Evolutionary conservation across 768 basidiomycete species (phyloP).

Genomic region (Ramaria rubella): DNA sequence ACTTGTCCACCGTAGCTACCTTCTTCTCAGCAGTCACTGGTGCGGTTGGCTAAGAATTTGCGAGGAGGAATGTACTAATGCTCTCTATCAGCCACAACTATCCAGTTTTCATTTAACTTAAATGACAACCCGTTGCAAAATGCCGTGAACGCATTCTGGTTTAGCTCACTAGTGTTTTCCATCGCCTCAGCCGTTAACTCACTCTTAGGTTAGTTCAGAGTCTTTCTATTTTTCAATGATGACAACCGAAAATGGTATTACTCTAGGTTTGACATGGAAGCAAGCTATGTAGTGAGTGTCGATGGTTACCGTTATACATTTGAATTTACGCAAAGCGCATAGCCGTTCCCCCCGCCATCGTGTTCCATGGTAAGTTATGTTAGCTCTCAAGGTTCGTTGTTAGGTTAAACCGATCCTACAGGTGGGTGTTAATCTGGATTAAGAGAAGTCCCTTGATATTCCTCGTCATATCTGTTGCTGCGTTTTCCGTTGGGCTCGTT

Average conservation of each 20-base stretch:
- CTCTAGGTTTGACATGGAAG: slow-evolving; percentile 60
- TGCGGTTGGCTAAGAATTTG: slow-evolving; percentile 29
- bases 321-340: slow-evolving; percentile 13
- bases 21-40: slow-evolving; percentile 75
- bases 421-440: slow-evolving; percentile 80
- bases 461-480: slow-evolving; percentile 76
- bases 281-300: slow-evolving; percentile 72
- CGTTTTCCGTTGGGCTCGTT: slow-evolving; percentile 73
- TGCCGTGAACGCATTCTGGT: slow-evolving; percentile 69
- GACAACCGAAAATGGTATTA: background rate
- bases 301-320: slow-evolving; percentile 11
- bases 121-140: slow-evolving; percentile 33
- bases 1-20: slow-evolving; percentile 70
- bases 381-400: background rate
- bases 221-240: background rate
- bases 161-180: slow-evolving; percentile 67
- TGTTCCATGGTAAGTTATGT: slow-evolving; percentile 48
- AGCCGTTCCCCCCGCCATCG: slow-evolving; percentile 72
- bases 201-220: slow-evolving; percentile 36
- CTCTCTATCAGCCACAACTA: slow-evolving; percentile 20
- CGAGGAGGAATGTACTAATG: background rate
- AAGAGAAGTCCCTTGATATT: slow-evolving; percentile 79
- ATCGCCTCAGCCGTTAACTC: slow-evolving; percentile 74
- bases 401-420: background rate
- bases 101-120: slow-evolving; percentile 58